Evolutionary conservation across 495 filamentous ascomycete genomes (phyloP), one percentile per base, ranked within the genome.

Genomic region (Aspergillus homomorphus): DNA sequence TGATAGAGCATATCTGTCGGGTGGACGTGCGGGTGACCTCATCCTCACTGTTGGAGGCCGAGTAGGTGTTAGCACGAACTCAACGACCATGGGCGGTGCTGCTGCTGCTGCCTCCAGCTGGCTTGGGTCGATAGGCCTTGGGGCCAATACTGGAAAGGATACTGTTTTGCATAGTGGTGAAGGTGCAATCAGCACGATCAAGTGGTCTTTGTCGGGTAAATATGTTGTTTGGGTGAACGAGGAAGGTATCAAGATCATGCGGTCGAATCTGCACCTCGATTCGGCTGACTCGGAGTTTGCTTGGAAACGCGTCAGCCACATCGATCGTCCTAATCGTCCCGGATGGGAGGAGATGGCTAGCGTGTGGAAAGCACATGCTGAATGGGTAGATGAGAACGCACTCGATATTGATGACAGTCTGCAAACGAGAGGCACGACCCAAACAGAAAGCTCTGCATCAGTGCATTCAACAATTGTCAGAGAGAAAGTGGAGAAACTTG

Each of bases 231-330:
- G 94, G 94, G 80, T 94, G 21, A 98, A 96, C 64, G 94, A 98
- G 71, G 87, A 93, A 63, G 94, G 94, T 1, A 92, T 96, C 66
- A 96, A 96, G 70, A 91, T 98, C 50, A 98, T 98, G 94, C 82
- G 94, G 45, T 90, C 89, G 4, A 92, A 92, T 66, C 70, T 96
- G 22, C 83, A 91, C 55, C 79, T 97, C 4, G 90, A 94, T 16
- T 85, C 79, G 38, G 82, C 82, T 6, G 89, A 95, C 59, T 71
- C 80, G 2, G 93, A 96, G 16, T 84, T 87, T 61, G 89, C 92
- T 20, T 98, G 94, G 94, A 97, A 94, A 69, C 83, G 94, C n/a
- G 88, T 98, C 59, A 91, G 89, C 24, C 94, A 97, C 67, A 87
- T 93, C 46, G 92, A 92, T 62, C 82, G 89, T 51, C 92, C 92